Evolutionary conservation across 345 rosid species (phyloP).

Genomic region (Bruguiera parviflora): DNA sequence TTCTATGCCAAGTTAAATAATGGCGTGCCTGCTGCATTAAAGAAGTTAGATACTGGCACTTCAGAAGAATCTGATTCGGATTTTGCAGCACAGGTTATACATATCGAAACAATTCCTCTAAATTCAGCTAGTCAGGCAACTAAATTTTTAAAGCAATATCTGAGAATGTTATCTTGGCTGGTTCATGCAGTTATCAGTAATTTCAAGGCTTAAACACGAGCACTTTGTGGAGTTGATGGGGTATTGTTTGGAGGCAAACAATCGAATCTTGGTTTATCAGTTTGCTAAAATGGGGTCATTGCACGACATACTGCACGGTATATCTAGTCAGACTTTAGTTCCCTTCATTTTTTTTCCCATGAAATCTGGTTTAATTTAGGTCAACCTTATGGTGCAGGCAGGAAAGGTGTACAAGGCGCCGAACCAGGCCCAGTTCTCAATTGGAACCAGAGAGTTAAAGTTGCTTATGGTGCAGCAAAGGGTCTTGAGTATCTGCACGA

Average conservation of each 20-base stretch:
- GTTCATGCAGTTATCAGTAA: constrained; percentile 59
- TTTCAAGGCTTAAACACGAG: constrained; percentile 85
- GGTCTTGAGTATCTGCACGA: constrained; percentile 96
- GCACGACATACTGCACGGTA: constrained; percentile 93
- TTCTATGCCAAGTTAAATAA: constrained; percentile 55
- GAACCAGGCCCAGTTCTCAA: constrained; percentile 87
- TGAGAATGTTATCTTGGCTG: background rate
- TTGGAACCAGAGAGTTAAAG: constrained; percentile 90
- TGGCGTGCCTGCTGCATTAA: constrained; percentile 63
- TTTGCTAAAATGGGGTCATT: constrained; percentile 81
- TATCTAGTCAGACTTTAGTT: background rate
- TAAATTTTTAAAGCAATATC: background rate
- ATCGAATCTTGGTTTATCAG: constrained; percentile 70
- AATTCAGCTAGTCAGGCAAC: background rate
- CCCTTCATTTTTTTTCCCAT: background rate
- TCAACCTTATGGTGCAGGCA: constrained; percentile 40
- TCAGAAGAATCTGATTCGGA: constrained; percentile 79
- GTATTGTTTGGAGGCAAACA: constrained; percentile 73
- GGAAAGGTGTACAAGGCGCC: constrained; percentile 94
- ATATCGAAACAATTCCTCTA: background rate
- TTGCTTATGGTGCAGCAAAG: constrained; percentile 86
- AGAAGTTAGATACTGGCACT: constrained; percentile 78
- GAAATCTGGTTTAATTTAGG: background rate
- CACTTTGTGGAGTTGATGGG: constrained; percentile 82
- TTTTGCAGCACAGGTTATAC: constrained; percentile 73